Evolutionary conservation across 2,329 filamentous ascomycete genomes (phyloP).

Genomic region (Aspergillus ustus): DNA sequence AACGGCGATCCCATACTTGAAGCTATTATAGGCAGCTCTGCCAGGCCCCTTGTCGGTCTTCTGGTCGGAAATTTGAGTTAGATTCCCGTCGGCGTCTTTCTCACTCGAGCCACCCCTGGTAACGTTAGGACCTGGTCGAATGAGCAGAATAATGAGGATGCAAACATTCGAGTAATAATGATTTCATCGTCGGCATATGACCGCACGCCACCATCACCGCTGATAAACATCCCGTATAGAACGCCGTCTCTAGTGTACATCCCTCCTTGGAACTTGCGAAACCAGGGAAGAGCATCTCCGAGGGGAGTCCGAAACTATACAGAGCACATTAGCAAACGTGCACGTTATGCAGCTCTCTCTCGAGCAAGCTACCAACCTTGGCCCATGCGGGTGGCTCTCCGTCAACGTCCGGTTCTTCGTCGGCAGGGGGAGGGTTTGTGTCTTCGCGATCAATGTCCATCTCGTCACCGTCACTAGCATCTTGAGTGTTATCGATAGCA

Average conservation of each 20-base stretch:
- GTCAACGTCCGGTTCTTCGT: constrained; percentile 14
- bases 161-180: constrained; percentile 67
- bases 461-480: background rate
- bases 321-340: constrained; percentile 3
- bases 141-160: constrained; percentile 11
- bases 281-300: constrained; percentile 68
- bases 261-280: constrained; percentile 64
- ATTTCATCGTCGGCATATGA: constrained; percentile 66
- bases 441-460: background rate
- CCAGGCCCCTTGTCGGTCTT: constrained; percentile 41
- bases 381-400: constrained; percentile 61
- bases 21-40: constrained; percentile 52
- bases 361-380: constrained; percentile 34
- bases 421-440: background rate
- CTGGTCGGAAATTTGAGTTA: constrained; percentile 54
- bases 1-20: constrained; percentile 55
- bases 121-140: constrained; percentile 21
- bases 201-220: constrained; percentile 57
- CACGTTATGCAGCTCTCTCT: too few relatives aligned
- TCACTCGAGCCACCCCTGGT: constrained; percentile 59
- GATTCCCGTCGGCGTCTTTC: constrained; percentile 52
- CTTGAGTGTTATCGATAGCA: too few relatives aligned
- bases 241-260: constrained; percentile 57
- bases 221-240: constrained; percentile 64
- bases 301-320: constrained; percentile 53